Base-by-base conservation (phyloP, 208 protist genomes). In the Crithidia expoeki region DNA sequence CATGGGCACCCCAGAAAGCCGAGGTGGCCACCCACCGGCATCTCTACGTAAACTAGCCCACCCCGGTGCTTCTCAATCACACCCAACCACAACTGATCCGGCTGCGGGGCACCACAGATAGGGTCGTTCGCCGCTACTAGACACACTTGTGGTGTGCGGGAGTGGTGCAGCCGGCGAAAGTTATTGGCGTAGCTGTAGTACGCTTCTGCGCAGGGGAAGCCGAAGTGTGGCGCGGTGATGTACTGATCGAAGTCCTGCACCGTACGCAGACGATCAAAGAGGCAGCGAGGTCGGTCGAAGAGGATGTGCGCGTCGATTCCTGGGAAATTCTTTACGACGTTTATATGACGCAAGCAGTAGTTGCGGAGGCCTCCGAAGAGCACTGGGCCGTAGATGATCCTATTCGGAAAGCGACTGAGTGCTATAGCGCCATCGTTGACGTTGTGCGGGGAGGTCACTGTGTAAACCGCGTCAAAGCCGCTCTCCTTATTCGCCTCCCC, bases 11-110 rank as follows among this genome's bases (percentile, higher is more conserved):
- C 67, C 23, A 93, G 36, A 40, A 87, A 93, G 16, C 85, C 85
- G 27, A 91, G 44, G 59, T 93, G 88, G 11, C 88, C 88, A 16
- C 85, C 85, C 2, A 51, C 51, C 2, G 88, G 88, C 56, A 93
- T 60, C 66, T 80, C 68, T 50, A 88, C 71, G 52, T 78, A 89
- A 14, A 84, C 59, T 4, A 89, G 50, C 33, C 71, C 77, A 1
- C 60, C 58, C 59, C 73, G 67, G 34, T 72, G 62, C 25, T 28
- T 52, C 16, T 71, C 58, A 12, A 80, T 72, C 7, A 82, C 30
- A 16, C 21, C 55, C 53, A 83, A 28, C 87, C 77, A 85, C n/a
- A 57, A 61, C 42, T 68, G 50, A 7, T 44, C 60, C 7, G 56
- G 59, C 53, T 62, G 60, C 36, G 76, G 75, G 0, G 68, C 30